Evolutionary conservation across 2,329 filamentous ascomycete species (phyloP).

Genomic region (Nothopassalora personata): DNA sequence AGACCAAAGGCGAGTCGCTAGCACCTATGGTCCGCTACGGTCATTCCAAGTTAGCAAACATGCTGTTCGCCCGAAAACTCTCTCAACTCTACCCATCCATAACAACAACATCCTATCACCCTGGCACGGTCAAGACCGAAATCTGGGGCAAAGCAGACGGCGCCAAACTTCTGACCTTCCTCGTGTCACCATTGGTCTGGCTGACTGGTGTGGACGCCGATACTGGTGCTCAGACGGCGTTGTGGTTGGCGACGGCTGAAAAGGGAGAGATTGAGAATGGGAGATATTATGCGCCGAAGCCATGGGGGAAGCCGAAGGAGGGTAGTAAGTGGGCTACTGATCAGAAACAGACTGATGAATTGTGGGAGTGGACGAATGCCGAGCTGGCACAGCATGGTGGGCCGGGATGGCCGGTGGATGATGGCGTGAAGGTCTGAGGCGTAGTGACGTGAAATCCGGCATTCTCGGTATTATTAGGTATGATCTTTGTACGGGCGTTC

Average conservation of each 20-base stretch:
- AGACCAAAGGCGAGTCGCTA: constrained; percentile 14
- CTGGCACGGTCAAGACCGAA: constrained; percentile 46
- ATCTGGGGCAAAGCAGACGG: constrained; percentile 29
- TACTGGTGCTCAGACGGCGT: constrained; percentile 20
- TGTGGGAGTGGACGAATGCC: constrained; percentile 31
- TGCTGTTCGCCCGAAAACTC: constrained; percentile 42
- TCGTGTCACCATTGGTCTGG: constrained; percentile 2
- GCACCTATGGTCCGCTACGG: constrained; percentile 35
- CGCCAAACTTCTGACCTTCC: background rate
- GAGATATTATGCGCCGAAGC: constrained; percentile 22
- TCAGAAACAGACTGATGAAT: constrained; percentile 18
- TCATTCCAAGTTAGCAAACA: constrained; percentile 47
- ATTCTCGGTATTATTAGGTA: background rate
- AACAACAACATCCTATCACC: constrained; percentile 42
- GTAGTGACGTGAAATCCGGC: background rate
- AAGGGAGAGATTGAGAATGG: constrained; percentile 23
- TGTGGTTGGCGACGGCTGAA: constrained; percentile 25
- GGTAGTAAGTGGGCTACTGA: constrained; percentile 11
- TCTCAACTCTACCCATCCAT: constrained; percentile 42
- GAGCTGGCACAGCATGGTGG: constrained; percentile 18
- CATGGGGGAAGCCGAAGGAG: constrained; percentile 18
- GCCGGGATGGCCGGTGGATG: constrained; percentile 12
- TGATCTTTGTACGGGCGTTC: too few species aligned
- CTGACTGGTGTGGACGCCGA: constrained; percentile 11
- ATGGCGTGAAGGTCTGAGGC: background rate